These are phyloP conservation scores for Saccharomyces uvarum DNA, from an alignment of 1,139 yeast species.

Conservation along the genomic window DNA sequence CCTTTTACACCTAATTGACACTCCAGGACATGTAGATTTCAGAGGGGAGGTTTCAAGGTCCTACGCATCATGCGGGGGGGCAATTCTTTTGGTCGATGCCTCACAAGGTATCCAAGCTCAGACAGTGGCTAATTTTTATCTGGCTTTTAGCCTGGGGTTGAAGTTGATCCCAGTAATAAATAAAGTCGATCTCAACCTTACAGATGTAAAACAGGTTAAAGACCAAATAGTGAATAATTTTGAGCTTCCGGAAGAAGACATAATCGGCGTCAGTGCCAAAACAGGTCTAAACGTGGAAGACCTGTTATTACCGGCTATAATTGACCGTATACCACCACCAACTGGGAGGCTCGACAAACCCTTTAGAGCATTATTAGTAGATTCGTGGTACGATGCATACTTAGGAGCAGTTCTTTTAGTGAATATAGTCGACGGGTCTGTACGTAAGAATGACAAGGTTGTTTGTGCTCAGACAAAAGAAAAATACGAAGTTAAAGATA, in stretches of 20 bases:
- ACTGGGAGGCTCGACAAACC: slow-evolving; percentile 49
- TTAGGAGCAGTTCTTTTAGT: slow-evolving; percentile 88
- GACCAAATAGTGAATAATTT: slow-evolving; percentile 80
- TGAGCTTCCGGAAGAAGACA: slow-evolving; percentile 67
- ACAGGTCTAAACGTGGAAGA: slow-evolving; percentile 71
- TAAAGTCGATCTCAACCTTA: slow-evolving; percentile 77
- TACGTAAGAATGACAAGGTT: slow-evolving; percentile 67
- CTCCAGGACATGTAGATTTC: slow-evolving; percentile 97
- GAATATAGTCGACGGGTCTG: slow-evolving; percentile 73
- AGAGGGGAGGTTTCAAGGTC: slow-evolving; percentile 89
- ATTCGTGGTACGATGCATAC: slow-evolving; percentile 94
- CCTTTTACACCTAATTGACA: slow-evolving; percentile 82
- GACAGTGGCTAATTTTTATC: slow-evolving; percentile 88
- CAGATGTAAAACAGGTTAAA: slow-evolving; percentile 72
- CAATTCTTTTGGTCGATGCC: slow-evolving; percentile 83
- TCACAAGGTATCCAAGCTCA: slow-evolving; percentile 96
- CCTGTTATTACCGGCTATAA: slow-evolving; percentile 65
- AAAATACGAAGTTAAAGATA: slow-evolving; percentile 80
- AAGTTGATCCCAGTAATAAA: slow-evolving; percentile 82
- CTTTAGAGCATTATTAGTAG: slow-evolving; percentile 73
- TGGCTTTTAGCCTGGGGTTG: slow-evolving; percentile 81
- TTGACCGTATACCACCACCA: slow-evolving; percentile 72
- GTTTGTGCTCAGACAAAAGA: slow-evolving; percentile 70
- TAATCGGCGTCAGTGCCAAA: slow-evolving; percentile 85
- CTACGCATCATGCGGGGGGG: slow-evolving; percentile 95